Percentiles rank a stretch among this genome's conserved stretches.
These are phyloP conservation scores for Cadophora sp. DNA, from an alignment of 2,329 filamentous ascomycete genomes.

Conservation along the genomic window DNA sequence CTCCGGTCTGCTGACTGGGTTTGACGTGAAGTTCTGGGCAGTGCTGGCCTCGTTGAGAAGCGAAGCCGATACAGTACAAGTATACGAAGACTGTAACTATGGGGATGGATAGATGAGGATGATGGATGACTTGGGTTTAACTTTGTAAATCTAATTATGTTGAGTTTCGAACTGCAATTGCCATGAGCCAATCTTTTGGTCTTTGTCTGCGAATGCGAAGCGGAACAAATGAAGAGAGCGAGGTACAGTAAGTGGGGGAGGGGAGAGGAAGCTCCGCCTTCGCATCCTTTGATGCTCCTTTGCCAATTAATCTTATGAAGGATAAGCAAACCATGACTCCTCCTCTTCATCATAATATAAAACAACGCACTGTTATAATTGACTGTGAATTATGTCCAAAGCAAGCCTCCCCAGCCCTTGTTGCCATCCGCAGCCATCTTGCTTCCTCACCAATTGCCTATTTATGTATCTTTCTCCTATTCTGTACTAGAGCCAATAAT, in stretches of 20 bases:
- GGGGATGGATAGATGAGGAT: neutral
- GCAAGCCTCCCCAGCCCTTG: neutral
- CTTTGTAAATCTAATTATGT: neutral
- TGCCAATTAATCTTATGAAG: constrained; percentile 4
- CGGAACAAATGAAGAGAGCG: neutral
- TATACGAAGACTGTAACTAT: neutral
- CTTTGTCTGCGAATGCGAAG: neutral
- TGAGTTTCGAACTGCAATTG: neutral
- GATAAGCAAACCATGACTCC: neutral
- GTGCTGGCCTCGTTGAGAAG: constrained; percentile 5
- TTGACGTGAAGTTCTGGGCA: constrained; percentile 15
- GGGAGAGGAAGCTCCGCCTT: neutral
- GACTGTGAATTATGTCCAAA: neutral
- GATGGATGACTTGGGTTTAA: neutral
- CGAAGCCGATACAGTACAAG: neutral
- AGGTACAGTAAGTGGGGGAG: neutral
- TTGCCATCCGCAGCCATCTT: constrained; percentile 2
- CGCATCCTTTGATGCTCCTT: constrained; percentile 5
- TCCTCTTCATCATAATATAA: neutral
- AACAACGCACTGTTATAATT: neutral
- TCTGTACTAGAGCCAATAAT: neutral
- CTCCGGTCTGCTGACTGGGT: neutral
- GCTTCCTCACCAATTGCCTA: neutral
- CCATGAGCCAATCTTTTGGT: neutral
- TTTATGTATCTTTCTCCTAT: neutral